These are phyloP conservation scores for Cicer chorassanicum DNA, from an alignment of 306 rosid species.

Conservation along the genomic window DNA sequence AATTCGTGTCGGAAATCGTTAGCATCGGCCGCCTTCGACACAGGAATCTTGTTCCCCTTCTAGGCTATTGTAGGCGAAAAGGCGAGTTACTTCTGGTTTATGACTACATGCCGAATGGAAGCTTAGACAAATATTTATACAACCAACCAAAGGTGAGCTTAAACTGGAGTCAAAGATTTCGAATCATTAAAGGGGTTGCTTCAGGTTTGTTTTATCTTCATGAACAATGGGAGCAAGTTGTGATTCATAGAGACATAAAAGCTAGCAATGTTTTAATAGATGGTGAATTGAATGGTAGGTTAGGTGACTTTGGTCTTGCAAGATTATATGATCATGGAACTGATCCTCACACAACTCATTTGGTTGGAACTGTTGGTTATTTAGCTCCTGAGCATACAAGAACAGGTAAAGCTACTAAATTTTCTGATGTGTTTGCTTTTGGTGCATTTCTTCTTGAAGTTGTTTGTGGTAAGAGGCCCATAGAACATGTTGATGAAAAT, in stretches of 20 bases:
- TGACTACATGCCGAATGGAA: slow-evolving; percentile 79
- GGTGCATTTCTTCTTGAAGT: slow-evolving; percentile 74
- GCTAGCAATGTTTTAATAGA: slow-evolving; percentile 81
- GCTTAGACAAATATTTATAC: slow-evolving; percentile 61
- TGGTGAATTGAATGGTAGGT: slow-evolving; percentile 60
- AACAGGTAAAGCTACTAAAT: slow-evolving; percentile 64
- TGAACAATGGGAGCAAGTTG: slow-evolving; percentile 77
- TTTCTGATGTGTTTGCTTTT: slow-evolving; percentile 66
- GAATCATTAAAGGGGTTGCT: slow-evolving; percentile 61
- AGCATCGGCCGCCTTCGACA: slow-evolving; percentile 75
- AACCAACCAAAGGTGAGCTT: slow-evolving; percentile 48
- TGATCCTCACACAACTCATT: slow-evolving; percentile 68
- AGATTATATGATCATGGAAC: slow-evolving; percentile 64
- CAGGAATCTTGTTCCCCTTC: slow-evolving; percentile 63
- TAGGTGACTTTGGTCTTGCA: slow-evolving; percentile 84
- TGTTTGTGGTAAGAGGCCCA: slow-evolving; percentile 75
- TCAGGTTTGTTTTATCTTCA: slow-evolving; percentile 67
- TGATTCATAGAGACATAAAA: slow-evolving; percentile 77
- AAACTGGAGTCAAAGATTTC: slow-evolving; percentile 67
- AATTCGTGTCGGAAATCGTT: slow-evolving; percentile 71
- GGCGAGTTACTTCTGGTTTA: slow-evolving; percentile 69
- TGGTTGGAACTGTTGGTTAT: slow-evolving; percentile 78
- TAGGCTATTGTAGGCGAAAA: slow-evolving; percentile 68
- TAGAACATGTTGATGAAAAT: slow-evolving; percentile 40
- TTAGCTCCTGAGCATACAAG: slow-evolving; percentile 70